Evolutionary conservation across 2,329 filamentous ascomycete genomes (phyloP).

Genomic region (Hirsutella minnesotensis): DNA sequence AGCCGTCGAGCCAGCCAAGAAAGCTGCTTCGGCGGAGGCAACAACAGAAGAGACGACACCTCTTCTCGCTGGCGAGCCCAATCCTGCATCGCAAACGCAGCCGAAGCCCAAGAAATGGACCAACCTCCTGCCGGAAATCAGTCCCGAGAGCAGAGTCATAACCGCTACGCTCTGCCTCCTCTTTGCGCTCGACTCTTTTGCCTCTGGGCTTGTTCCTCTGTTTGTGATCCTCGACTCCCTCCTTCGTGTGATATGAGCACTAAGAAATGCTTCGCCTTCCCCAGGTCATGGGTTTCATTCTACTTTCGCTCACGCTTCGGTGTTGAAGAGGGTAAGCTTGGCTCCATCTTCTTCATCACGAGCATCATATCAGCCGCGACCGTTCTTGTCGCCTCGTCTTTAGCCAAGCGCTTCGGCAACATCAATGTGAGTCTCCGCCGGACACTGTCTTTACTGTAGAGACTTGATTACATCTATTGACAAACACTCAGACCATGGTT

Average conservation of each 20-base stretch:
- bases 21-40: background rate
- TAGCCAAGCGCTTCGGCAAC: conserved; percentile 46
- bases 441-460: too few relatives aligned
- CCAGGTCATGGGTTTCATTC: conserved; percentile 45
- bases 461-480: background rate
- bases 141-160: conserved; percentile 37
- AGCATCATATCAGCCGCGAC: conserved; percentile 38
- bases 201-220: conserved; percentile 56
- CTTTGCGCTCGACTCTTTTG: conserved; percentile 57
- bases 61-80: conserved; percentile 9
- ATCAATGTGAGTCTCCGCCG: conserved; percentile 47
- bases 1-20: conserved; percentile 27
- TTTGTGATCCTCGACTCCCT: conserved; percentile 24
- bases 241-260: conserved; percentile 5
- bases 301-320: conserved; percentile 39
- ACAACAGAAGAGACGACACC: conserved; percentile 11
- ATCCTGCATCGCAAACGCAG: conserved; percentile 1
- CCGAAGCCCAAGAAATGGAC: conserved; percentile 2
- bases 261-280: too few relatives aligned
- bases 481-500: conserved; percentile 50
- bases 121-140: conserved; percentile 43
- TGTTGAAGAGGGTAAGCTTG: conserved; percentile 36
- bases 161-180: conserved; percentile 53
- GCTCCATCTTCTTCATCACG: conserved; percentile 42
- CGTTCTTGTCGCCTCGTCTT: conserved; percentile 39